Base-by-base conservation (phyloP, 164 flowering plant species). In the Vitis cinerea region DNA sequence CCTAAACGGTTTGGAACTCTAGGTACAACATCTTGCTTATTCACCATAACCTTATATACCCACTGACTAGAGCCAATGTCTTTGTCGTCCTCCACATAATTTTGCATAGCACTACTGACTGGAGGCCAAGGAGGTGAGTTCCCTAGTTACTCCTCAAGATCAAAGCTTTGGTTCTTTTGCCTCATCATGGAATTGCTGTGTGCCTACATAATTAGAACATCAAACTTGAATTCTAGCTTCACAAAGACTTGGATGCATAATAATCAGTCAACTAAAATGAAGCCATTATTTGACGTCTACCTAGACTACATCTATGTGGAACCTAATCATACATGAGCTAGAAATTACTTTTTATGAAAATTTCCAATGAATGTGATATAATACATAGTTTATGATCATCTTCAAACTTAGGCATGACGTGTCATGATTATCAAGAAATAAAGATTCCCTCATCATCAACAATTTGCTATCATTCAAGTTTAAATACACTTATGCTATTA, bases 21-120 rank as follows among this genome's bases (percentile, higher is more conserved):
- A 63, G 61, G 64, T 27, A 66, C 37, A n/a, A 61, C 69, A 30
- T 90, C 98, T 79, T 77, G 93, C 78, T 85, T 88, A 87, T 94
- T 92, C 61, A 94, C 97, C 97, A 94, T 92, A 50, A 94, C 90
- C 79, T 92, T 94, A 65, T 94, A 97, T 23, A 90, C 94, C 98
- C 98, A 94, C 69, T 88, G 90, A 44, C 85, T 91, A 2, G 86
- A 79, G 63, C 83, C 79, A 17, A 72, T 62, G 49, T 90, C 97
- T 73, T 61, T 83, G 19, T 89, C 91, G 10, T 90, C 94, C 15
- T 84, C 90, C 61, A 76, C 78, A 27, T 69, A 78, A 57, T 74
- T 78, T 51, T 77, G 75, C 59, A 72, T 73, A 8, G 86, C 86
- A 69, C 78, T 80, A 59, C 55, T 77, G 53, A 84, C 86, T 2